Conservation (phyloP, 2,329 filamentous ascomycete genomes). For the Aureobasidium mangrovei region DNA sequence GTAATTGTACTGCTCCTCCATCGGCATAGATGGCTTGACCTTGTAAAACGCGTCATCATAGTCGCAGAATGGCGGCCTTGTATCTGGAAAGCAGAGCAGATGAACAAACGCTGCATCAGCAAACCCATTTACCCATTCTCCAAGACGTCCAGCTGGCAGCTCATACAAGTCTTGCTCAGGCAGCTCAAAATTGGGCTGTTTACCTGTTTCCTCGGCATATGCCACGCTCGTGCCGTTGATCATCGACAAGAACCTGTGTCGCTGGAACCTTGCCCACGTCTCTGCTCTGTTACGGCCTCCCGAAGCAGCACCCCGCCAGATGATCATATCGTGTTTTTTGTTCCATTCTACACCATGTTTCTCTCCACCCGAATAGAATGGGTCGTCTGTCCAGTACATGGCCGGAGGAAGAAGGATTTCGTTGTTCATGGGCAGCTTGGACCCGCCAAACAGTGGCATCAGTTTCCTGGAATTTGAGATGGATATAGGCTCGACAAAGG, state of each 20-base stretch:
- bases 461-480: conserved; percentile 36
- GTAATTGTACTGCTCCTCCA: conserved; percentile 38
- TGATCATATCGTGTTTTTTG: conserved; percentile 32
- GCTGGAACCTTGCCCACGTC: conserved; percentile 66
- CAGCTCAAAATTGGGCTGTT: conserved; percentile 33
- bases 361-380: conserved; percentile 35
- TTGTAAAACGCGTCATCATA: conserved; percentile 38
- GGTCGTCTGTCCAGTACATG: conserved; percentile 41
- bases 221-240: conserved; percentile 55
- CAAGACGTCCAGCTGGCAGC: conserved; percentile 26
- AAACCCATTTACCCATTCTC: conserved; percentile 33
- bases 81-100: conserved; percentile 35
- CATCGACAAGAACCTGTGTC: conserved; percentile 67
- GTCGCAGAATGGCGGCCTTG: conserved; percentile 33
- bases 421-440: conserved; percentile 43
- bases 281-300: conserved; percentile 39
- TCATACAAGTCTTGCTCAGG: conserved; percentile 31
- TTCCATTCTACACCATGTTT: conserved; percentile 34
- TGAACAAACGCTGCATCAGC: conserved; percentile 36
- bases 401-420: conserved; percentile 44
- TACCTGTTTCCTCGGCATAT: conserved; percentile 37
- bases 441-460: conserved; percentile 43
- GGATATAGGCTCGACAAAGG: conserved; percentile 42
- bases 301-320: conserved; percentile 42
- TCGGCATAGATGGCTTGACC: conserved; percentile 25